Base-by-base conservation (phyloP, 805 yeast genomes). In the Henningerozyma blattae region DNA sequence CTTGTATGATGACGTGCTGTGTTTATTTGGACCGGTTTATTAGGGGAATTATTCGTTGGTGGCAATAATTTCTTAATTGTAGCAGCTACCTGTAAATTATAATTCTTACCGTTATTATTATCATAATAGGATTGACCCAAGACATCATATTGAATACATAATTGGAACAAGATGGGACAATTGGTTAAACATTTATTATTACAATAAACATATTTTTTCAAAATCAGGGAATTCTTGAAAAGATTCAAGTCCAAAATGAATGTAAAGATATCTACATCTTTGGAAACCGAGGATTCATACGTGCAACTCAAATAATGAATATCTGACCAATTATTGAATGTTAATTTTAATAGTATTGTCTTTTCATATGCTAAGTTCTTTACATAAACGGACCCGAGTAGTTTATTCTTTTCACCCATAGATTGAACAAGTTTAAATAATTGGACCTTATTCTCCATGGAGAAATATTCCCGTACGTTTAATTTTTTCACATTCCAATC, bases 111-210 rank as follows among this genome's bases (percentile, higher is more conserved):
- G 31, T 54, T 48, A 33, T 57, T 57, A 31, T 57, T 57, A 37
- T 57, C 62, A 37, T 53, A 57, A 32, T 46, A 56, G 3, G 57
- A 54, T 34, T 54, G 56, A 22, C 46, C 44, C 34, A 46, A 48
- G 4, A 55, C 61, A 39, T 56, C 52, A 36, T 57, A 57, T 9
- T 52, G 39, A 31, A 56, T 54, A 35, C 61, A 54, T 22, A 57
- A 33, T 15, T 52, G 15, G 10, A 24, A 24, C 7, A 20, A 20
- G 22, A 20, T 20, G 10, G 7, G n/a, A n/a, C n/a, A n/a, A n/a
- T n/a, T n/a, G n/a, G n/a, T n/a, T n/a, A n/a, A n/a, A n/a, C n/a
- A n/a, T n/a, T n/a, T n/a, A n/a, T n/a, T n/a, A n/a, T n/a, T n/a
- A n/a, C n/a, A n/a, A n/a, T n/a, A n/a, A n/a, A n/a, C n/a, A n/a